These are phyloP conservation scores for Pholiota conissans DNA, from an alignment of 768 basidiomycete genomes.

Conservation along the genomic window DNA sequence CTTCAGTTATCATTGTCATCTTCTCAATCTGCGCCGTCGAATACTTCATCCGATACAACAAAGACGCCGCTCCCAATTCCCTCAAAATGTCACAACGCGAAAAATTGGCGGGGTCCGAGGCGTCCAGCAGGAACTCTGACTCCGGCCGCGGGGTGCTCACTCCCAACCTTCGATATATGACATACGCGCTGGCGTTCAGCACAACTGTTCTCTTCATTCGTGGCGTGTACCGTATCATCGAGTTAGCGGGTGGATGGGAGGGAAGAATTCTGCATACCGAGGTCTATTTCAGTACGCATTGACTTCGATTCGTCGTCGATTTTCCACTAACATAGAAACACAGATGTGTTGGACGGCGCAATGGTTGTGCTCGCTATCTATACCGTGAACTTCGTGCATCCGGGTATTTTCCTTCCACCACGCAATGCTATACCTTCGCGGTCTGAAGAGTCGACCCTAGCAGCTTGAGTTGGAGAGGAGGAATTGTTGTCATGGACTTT, in stretches of 20 bases:
- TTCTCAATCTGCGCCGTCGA: constrained; percentile 41
- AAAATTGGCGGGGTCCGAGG: neutral
- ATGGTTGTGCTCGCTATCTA: constrained; percentile 32
- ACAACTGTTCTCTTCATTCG: constrained; percentile 21
- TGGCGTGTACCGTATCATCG: constrained; percentile 41
- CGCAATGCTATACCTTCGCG: neutral
- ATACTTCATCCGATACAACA: constrained; percentile 41
- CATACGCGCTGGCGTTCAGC: constrained; percentile 11
- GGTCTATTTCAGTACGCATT: constrained; percentile 26
- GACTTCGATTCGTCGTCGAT: neutral
- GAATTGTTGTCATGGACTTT: too few relatives aligned
- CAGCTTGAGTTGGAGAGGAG: neutral
- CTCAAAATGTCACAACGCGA: neutral
- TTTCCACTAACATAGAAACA: neutral
- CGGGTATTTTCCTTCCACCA: constrained; percentile 11
- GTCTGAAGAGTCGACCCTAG: neutral
- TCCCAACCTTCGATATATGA: constrained; percentile 8
- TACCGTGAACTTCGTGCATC: constrained; percentile 28
- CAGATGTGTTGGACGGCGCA: constrained; percentile 21
- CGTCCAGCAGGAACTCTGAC: neutral
- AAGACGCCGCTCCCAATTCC: constrained; percentile 13
- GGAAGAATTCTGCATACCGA: constrained; percentile 39
- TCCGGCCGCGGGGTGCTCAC: constrained; percentile 9
- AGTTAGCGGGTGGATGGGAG: constrained; percentile 41
- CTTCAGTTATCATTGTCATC: constrained; percentile 39